A percentile compares a stretch with the other conserved stretches of the same genome.
Conservation (phyloP, 768 basidiomycete species). For the Termitomyces sp. region DNA sequence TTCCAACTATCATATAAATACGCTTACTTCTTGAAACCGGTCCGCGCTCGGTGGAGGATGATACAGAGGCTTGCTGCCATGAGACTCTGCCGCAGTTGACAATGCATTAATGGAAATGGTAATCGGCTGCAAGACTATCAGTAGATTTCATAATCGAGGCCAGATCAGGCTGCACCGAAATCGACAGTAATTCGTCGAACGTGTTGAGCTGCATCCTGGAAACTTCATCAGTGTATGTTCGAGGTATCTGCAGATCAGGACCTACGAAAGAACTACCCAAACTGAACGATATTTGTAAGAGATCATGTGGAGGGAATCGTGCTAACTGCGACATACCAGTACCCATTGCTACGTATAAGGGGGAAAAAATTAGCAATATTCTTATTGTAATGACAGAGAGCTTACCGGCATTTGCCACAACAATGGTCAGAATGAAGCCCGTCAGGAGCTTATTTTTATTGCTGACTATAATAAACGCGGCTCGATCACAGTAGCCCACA, state of each 20-base stretch:
- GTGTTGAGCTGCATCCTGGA: conserved; percentile 34
- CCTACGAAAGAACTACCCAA: conserved; percentile 41
- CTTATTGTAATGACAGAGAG: background rate
- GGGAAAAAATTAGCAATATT: background rate
- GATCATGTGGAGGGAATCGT: background rate
- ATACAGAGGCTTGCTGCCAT: conserved; percentile 46
- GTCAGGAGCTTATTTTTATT: conserved; percentile 31
- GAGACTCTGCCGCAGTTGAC: conserved; percentile 43
- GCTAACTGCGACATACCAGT: conserved; percentile 21
- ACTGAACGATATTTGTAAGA: conserved; percentile 19
- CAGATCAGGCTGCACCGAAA: conserved; percentile 26
- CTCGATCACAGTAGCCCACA: background rate
- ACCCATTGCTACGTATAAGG: conserved; percentile 14
- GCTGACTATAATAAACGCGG: conserved; percentile 28
- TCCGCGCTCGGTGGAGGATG: conserved; percentile 43
- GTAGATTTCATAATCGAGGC: background rate
- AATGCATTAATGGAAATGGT: conserved; percentile 50
- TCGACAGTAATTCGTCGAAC: conserved; percentile 28
- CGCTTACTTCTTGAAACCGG: conserved; percentile 46
- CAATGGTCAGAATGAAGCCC: conserved; percentile 26
- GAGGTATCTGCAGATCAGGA: background rate
- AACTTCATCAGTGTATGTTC: background rate
- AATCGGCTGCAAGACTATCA: conserved; percentile 27
- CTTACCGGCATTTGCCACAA: conserved; percentile 29
- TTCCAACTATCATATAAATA: background rate